Evolutionary conservation across 805 yeast genomes (phyloP).

Genomic region (Myxozyma sirexii): DNA sequence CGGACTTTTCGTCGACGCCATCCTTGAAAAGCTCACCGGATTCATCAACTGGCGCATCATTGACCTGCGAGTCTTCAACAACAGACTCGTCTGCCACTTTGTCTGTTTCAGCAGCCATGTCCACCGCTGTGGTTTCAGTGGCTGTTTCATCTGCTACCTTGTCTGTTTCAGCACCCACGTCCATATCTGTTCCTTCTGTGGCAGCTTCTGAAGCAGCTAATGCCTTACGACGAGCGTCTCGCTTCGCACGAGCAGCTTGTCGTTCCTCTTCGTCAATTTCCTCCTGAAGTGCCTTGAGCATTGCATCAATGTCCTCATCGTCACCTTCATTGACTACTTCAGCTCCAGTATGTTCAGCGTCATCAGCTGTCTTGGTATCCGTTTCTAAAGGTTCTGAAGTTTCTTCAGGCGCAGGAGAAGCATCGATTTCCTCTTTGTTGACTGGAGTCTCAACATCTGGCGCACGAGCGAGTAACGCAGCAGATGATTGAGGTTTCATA

Average conservation of each 20-base stretch:
- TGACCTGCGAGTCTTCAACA: too few species aligned
- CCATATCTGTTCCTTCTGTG: constrained; percentile 13
- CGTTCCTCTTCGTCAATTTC: constrained; percentile 31
- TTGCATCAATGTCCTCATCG: constrained; percentile 46
- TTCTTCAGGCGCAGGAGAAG: not conserved
- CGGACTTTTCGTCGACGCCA: not conserved
- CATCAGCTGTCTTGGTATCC: not conserved
- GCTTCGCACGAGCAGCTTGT: constrained; percentile 21
- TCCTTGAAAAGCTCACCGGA: not conserved
- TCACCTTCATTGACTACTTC: constrained; percentile 41
- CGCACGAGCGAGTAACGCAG: constrained; percentile 12
- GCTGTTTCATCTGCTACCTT: constrained; percentile 12
- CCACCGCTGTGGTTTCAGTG: constrained; percentile 11
- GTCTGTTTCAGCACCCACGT: not conserved
- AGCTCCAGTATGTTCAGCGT: not conserved
- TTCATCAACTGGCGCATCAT: not conserved
- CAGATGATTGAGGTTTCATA: constrained; percentile 17
- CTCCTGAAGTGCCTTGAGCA: constrained; percentile 35
- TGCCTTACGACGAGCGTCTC: constrained; percentile 23
- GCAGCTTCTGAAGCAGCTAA: constrained; percentile 10
- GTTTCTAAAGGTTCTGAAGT: not conserved
- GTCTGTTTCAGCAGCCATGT: not conserved
- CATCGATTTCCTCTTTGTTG: constrained; percentile 11
- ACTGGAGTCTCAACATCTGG: constrained; percentile 9
- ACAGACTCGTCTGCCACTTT: too few species aligned